Percentiles rank a stretch among this genome's conserved stretches.
Conservation (phyloP, 2,329 filamentous ascomycete species). For the Aspergillus texensis region DNA sequence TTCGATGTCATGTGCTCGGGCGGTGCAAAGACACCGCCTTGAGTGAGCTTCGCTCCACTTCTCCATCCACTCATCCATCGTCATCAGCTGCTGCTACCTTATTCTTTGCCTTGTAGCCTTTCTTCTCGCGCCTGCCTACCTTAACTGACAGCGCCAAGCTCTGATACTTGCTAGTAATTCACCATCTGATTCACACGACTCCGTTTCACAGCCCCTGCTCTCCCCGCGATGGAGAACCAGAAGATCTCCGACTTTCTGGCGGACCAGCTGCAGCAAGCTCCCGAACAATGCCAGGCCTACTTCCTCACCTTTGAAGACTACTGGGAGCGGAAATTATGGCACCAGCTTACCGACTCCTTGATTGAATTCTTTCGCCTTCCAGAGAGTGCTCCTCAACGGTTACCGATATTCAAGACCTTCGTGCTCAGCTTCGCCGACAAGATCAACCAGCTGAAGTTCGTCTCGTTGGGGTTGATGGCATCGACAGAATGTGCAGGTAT, state of each 20-base stretch:
- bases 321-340: conserved; percentile 99
- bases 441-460: conserved; percentile 98
- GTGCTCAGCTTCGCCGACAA: conserved; percentile 95
- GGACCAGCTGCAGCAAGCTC: conserved; percentile 84
- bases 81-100: conserved; percentile 12
- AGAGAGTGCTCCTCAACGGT: conserved; percentile 78
- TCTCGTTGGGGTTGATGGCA: conserved; percentile 84
- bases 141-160: background rate
- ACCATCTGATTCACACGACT: conserved; percentile 17
- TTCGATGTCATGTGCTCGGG: conserved; percentile 25
- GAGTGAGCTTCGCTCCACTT: conserved; percentile 24
- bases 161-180: conserved; percentile 8
- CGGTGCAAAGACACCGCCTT: conserved; percentile 29
- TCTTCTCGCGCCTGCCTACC: conserved; percentile 1
- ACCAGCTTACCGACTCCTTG: conserved; percentile 90
- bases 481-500: conserved; percentile 70
- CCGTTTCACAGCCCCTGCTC: conserved; percentile 11
- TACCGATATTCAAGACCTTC: conserved; percentile 92
- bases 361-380: conserved; percentile 84
- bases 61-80: conserved; percentile 12
- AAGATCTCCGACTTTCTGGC: conserved; percentile 89
- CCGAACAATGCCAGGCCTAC: conserved; percentile 82
- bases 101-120: conserved; percentile 13
- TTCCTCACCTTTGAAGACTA: conserved; percentile 93
- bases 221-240: conserved; percentile 73